Evolutionary conservation across 1,284 basidiomycete genomes (phyloP), one percentile per base, ranked within the genome.

Genomic region (Dichomitus squalens): DNA sequence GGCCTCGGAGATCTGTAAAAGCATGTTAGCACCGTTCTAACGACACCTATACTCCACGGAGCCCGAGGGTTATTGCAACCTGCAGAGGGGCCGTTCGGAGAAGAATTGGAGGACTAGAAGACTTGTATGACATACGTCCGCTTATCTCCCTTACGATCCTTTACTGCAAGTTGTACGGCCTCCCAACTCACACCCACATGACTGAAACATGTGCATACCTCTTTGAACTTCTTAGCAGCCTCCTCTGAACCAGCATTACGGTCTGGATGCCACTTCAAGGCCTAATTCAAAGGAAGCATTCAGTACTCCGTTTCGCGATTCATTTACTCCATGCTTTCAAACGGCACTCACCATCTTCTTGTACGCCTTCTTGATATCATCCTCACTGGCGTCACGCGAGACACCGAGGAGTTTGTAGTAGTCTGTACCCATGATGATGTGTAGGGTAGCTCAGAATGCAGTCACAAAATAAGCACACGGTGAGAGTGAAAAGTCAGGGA

Each of bases 141-240:
- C 8, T 3, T 7, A 6, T 5, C 40, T 14, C 21, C 23, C 9
- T 25, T 23, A 12, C 14, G 8, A 23, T 4, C 25, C n/a, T 44
- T 18, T n/a, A 33, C 27, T 14, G 8, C 25, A 31, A 11, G 27
- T n/a, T 25, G 8, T 29, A 7, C 44, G 5, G 2, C 20, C 18
- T 21, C 29, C 7, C 16, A 33, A 7, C 18, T 8, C 7, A 33
- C 31, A 6, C 31, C 31, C 0, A 7, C 18, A 8, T 2, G 12
- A 12, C 29, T 20, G 31, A 33, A 31, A 4, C 8, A 29, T 44
- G 27, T 36, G 47, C 79, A 58, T 41, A 91, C 91, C 82, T 97
- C 88, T 76, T 99, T 96, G 77, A 99, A 99, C 76, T 93, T 97
- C 69, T 86, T 84, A 8, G 87, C 89, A 0, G 96, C 92, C 54